Percentiles rank a stretch among this genome's conserved stretches.
Conservation (phyloP, 768 basidiomycete species). For the Boletus pseudopeckii region DNA sequence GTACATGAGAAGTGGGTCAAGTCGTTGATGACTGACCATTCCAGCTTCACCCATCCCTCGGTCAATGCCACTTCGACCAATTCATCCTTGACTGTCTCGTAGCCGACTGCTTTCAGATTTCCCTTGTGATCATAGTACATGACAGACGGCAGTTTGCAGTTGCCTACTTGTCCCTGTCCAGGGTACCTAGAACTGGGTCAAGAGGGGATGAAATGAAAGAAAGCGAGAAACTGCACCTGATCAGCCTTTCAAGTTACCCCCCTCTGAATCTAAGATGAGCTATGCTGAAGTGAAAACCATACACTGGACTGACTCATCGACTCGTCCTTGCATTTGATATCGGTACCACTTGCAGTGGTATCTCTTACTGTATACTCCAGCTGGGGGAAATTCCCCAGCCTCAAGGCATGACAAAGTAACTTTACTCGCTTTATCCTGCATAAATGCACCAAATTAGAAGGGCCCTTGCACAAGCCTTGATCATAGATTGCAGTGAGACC, state of each 20-base stretch:
- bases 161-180: slow-evolving; percentile 37
- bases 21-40: slow-evolving; percentile 32
- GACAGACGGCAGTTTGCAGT: slow-evolving; percentile 44
- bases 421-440: no score
- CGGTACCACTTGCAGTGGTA: slow-evolving; percentile 36
- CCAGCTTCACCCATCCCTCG: slow-evolving; percentile 41
- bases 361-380: slow-evolving; percentile 38
- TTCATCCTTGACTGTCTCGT: slow-evolving; percentile 38
- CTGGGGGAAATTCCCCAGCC: slow-evolving; percentile 29
- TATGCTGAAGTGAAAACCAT: slow-evolving; percentile 33
- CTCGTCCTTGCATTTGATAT: slow-evolving; percentile 38
- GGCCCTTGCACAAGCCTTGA: no score
- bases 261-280: not conserved
- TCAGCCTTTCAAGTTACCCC: not conserved
- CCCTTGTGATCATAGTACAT: slow-evolving; percentile 43
- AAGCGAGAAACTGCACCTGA: slow-evolving; percentile 9
- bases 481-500: no score
- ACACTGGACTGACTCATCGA: slow-evolving; percentile 30
- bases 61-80: slow-evolving; percentile 34
- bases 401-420: slow-evolving; percentile 17
- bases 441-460: no score
- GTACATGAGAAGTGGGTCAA: not conserved
- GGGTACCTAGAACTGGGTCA: slow-evolving; percentile 28
- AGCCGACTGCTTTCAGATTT: slow-evolving; percentile 36
- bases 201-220: not conserved